Base-by-base conservation (phyloP, 768 basidiomycete species). In the Tulasnella sp. region DNA sequence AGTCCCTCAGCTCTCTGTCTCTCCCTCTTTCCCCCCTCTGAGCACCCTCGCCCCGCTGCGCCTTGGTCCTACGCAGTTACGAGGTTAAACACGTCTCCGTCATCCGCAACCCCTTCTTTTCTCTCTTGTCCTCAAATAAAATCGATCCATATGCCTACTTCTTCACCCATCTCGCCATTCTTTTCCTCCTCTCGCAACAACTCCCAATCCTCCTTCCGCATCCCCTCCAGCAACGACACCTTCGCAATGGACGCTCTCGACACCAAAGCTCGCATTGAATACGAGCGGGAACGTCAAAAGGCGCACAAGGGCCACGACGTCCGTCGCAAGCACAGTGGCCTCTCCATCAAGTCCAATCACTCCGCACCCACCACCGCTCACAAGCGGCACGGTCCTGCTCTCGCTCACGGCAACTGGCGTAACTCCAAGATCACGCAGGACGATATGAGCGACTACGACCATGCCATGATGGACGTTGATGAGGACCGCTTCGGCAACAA, bases 291-390 rank as follows among this genome's bases (percentile, higher is more conserved):
- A 34, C 78, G 78, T n/a, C 62, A 79, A n/a, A 27, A 27, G 19
- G 71, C 78, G 27, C 78, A 40, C 78, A 79, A 44, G 71, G 71
- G 78, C 44, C 73, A 72, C 78, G 78, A 79, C 71, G 36, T 44
- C 78, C 71, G 52, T 18, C 42, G 44, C 71, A 79, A 79, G 78
- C 27, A 62, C 6, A 75, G 52, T 19, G 75, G 75, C 21, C 75
- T 48, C 44, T 48, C 52, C 24, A 56, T 75, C 75, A 58, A 31
- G 44, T 39, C 56, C 68, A 44, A 72, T 44, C 40, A 42, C 78
- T 74, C 62, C 39, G 78, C 34, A n/a, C n/a, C n/a, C 71, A 56
- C n/a, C 78, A 74, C 27, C 31, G 71, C 78, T 39, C 40, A 48
- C 40, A 79, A 42, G 71, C 39, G 71, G 48, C 44, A n/a, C 24